phyloP scores from a whole-genome alignment of 2,329 filamentous ascomycete genomes.

The Ceratocystis papillata region DNA sequence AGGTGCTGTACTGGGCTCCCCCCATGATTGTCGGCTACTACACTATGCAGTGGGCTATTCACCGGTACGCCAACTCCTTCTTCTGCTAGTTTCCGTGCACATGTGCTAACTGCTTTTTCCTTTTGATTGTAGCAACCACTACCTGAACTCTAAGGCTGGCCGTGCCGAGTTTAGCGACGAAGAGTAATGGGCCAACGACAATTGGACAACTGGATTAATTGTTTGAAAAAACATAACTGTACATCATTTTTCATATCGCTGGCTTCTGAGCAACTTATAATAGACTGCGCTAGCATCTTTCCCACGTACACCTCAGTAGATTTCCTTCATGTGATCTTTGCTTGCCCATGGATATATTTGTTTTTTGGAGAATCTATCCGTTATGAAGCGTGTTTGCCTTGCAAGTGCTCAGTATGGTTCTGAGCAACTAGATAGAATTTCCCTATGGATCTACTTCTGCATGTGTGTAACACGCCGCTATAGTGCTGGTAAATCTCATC shows the following conservation, averaged over 20 bases:
- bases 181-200: slow-evolving; percentile 27
- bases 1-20: slow-evolving; percentile 82
- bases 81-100: not conserved
- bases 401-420: too few relatives aligned
- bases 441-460: too few relatives aligned
- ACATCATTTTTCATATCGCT: slow-evolving; percentile 23
- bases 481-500: too few relatives aligned
- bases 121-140: slow-evolving; percentile 54
- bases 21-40: slow-evolving; percentile 70
- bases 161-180: slow-evolving; percentile 42
- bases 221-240: slow-evolving; percentile 21
- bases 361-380: not conserved
- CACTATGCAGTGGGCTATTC: slow-evolving; percentile 78
- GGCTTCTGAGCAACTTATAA: slow-evolving; percentile 17
- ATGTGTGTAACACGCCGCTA: too few relatives aligned
- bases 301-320: slow-evolving; percentile 4
- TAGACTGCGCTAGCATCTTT: slow-evolving; percentile 22
- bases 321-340: not conserved
- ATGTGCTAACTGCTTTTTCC: not conserved
- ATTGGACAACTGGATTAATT: slow-evolving; percentile 16
- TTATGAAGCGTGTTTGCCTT: too few relatives aligned
- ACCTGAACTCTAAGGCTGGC: slow-evolving; percentile 68
- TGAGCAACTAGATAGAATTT: too few relatives aligned
- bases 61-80: slow-evolving; percentile 56
- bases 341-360: not conserved